A percentile compares a stretch with the other conserved stretches of the same genome.
phyloP scores from a whole-genome alignment of 2,329 filamentous ascomycete genomes.

The Elsinoe perseae region DNA sequence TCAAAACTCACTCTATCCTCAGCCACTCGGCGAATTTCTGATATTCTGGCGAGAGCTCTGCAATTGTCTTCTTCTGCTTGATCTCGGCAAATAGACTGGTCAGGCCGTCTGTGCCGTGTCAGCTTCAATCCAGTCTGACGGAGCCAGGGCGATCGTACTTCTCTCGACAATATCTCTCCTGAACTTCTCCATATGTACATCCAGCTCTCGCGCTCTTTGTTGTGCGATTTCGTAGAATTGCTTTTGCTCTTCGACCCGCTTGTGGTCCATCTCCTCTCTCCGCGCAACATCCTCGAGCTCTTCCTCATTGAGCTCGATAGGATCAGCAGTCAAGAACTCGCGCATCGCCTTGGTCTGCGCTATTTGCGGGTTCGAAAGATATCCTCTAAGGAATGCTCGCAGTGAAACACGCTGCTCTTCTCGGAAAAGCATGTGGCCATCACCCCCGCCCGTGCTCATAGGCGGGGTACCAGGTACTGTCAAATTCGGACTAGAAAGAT shows the following conservation, averaged over 20 bases:
- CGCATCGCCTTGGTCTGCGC: constrained; percentile 74
- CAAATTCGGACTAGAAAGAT: constrained; percentile 19
- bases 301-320: constrained; percentile 67
- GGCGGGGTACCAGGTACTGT: constrained; percentile 9
- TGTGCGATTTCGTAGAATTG: constrained; percentile 93
- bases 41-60: constrained; percentile 86
- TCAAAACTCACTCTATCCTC: constrained; percentile 69
- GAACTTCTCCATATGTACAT: constrained; percentile 92
- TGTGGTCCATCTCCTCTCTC: constrained; percentile 76
- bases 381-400: constrained; percentile 77
- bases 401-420: constrained; percentile 89
- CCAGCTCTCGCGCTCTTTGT: constrained; percentile 80
- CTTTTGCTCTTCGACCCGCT: constrained; percentile 83
- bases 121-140: constrained; percentile 11
- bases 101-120: constrained; percentile 60
- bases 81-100: constrained; percentile 92
- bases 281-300: constrained; percentile 73
- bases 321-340: constrained; percentile 71
- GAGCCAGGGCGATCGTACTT: constrained; percentile 47
- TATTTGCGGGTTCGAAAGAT: constrained; percentile 77
- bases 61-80: constrained; percentile 77
- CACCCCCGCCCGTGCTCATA: not conserved
- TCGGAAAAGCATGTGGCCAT: constrained; percentile 56
- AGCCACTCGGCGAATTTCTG: constrained; percentile 98
- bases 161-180: constrained; percentile 59